phyloP scores from a whole-genome alignment of 345 rosid species.

The Bruguiera sexangula region DNA sequence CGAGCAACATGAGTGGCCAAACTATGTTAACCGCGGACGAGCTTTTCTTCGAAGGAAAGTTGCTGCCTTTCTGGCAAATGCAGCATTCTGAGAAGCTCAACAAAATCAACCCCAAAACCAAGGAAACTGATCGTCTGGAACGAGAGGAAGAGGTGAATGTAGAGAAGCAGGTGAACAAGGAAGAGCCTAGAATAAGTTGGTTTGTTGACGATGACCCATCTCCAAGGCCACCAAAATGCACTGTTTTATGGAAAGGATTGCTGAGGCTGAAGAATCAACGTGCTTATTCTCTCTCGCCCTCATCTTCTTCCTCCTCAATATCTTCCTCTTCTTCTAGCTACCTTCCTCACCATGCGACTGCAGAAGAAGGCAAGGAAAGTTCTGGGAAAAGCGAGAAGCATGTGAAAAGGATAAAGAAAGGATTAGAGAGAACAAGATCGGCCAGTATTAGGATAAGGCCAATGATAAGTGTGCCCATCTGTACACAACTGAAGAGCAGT shows the following conservation, averaged over 20 bases:
- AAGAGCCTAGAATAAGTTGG: slow-evolving; percentile 53
- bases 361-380: slow-evolving; percentile 39
- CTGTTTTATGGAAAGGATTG: slow-evolving; percentile 92
- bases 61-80: slow-evolving; percentile 85
- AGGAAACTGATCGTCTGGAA: slow-evolving; percentile 15
- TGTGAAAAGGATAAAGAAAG: slow-evolving; percentile 69
- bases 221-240: slow-evolving; percentile 94
- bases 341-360: slow-evolving; percentile 37
- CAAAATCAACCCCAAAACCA: slow-evolving; percentile 45
- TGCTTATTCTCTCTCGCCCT: slow-evolving; percentile 42
- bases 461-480: slow-evolving; percentile 78
- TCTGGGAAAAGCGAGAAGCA: slow-evolving; percentile 42
- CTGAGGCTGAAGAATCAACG: slow-evolving; percentile 81
- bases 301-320: slow-evolving; percentile 55
- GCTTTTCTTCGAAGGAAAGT: slow-evolving; percentile 81
- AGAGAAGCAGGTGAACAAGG: slow-evolving; percentile 26
- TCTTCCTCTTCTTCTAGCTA: slow-evolving; percentile 69
- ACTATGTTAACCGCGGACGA: slow-evolving; percentile 78
- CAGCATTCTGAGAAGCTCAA: slow-evolving; percentile 68
- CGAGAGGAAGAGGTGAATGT: slow-evolving; percentile 30
- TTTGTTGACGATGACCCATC: slow-evolving; percentile 94
- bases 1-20: slow-evolving; percentile 45
- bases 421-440: slow-evolving; percentile 77
- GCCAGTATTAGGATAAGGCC: slow-evolving; percentile 76
- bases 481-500: slow-evolving; percentile 51